Evolutionary conservation across 2,329 filamentous ascomycete species (phyloP), one percentile per base, ranked within the genome.

Genomic region (Pleoardoris graminearum): DNA sequence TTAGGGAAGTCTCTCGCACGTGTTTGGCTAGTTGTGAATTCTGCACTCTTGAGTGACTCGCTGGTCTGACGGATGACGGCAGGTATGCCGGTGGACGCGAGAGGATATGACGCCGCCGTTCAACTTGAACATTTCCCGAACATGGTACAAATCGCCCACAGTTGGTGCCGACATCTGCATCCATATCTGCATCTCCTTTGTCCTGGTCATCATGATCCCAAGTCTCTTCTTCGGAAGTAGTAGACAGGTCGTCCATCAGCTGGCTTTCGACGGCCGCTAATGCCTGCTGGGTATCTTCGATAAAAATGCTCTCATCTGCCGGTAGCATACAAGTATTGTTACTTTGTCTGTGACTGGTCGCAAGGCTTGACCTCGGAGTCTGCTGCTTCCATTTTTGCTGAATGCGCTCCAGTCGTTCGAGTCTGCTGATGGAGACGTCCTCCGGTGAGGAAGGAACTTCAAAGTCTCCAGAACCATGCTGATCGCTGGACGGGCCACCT

Each of bases 241-340:
- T 51, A 3, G 61, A 68, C 32, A 50, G 56, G 10, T 37, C 43
- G 19, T 72, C 69, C 19, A 62, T 54, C 1, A 79, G 45, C 39
- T 79, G 75, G 41, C 74, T 79, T 53, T 79, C 70, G 8, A 79
- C 47, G 2, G 66, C 73, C 29, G 67, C 62, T 35, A 66, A 67
- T 14, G 74, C 77, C 21, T 75, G 50, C 55, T 79, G 77, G 5
- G 77, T 77, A 48, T 78, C 72, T 25, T 78, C 75, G 22, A 79
- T 61, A 41, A 70, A 73, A 0, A 52, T 57, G 7, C 55, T 60
- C n/a, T 60, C 55, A 16, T 51, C 42, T 16, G 53, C 53, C 54
- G 2, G 36, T 12, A 7, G 23, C 23, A 49, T 42, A 17, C 4
- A 49, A 16, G 17, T 3, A 11, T 21, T 30, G 8, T 16, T 16